Conservation (phyloP, 75 land plant genomes). For the Gnetum montanum region DNA sequence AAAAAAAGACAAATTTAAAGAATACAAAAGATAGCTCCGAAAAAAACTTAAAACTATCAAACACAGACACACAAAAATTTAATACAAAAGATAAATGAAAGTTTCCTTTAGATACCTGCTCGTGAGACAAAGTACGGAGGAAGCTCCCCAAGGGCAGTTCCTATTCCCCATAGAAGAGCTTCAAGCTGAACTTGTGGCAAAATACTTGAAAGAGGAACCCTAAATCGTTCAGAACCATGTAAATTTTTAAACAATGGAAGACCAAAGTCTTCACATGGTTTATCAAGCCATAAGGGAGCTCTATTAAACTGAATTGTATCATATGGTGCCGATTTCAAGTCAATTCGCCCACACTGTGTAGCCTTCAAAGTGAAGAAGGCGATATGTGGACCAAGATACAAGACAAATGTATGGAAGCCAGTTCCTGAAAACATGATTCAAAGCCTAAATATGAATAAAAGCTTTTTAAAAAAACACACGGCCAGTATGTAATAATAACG, state of each 20-base stretch:
- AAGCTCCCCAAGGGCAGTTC: slow-evolving; percentile 97
- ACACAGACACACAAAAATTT: neutral
- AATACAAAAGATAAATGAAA: too few species aligned
- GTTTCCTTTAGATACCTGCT: slow-evolving; percentile 45
- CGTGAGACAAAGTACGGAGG: slow-evolving; percentile 96
- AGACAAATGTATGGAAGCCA: slow-evolving; percentile 92
- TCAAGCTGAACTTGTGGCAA: slow-evolving; percentile 80
- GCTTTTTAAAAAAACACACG: neutral
- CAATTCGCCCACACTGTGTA: slow-evolving; percentile 78
- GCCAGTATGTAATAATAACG: neutral
- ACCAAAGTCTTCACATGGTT: slow-evolving; percentile 66
- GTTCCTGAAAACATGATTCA: slow-evolving; percentile 43
- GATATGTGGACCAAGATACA: slow-evolving; percentile 92
- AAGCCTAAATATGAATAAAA: neutral
- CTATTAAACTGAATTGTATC: slow-evolving; percentile 77
- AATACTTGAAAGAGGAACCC: slow-evolving; percentile 57
- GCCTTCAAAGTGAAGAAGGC: slow-evolving; percentile 74
- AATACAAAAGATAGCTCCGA: too few species aligned
- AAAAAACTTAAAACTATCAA: too few species aligned
- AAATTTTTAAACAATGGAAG: slow-evolving; percentile 38
- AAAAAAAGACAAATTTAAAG: too few species aligned
- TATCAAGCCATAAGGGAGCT: slow-evolving; percentile 72
- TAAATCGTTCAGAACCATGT: slow-evolving; percentile 32
- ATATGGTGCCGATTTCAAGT: slow-evolving; percentile 77
- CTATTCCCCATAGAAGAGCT: slow-evolving; percentile 89